Evolutionary conservation across 2,329 filamentous ascomycete species (phyloP).

Genomic region (Aspergillus neoniger): DNA sequence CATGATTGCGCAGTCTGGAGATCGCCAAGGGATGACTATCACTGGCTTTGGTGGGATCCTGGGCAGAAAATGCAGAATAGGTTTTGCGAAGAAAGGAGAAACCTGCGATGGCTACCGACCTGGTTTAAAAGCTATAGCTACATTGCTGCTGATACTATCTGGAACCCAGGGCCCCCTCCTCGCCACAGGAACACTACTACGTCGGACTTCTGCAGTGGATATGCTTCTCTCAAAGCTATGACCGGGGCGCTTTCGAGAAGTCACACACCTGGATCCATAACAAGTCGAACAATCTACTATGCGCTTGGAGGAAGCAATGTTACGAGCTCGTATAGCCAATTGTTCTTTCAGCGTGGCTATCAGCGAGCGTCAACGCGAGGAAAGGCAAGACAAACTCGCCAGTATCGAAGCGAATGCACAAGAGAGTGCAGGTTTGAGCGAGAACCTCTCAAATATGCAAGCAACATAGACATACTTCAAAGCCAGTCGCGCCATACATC

Average conservation of each 20-base stretch:
- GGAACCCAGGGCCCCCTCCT: slow-evolving; percentile 23
- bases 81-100: slow-evolving; percentile 20
- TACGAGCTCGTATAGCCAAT: not conserved
- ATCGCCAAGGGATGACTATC: slow-evolving; percentile 38
- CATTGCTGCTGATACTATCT: slow-evolving; percentile 28
- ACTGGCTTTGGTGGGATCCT: slow-evolving; percentile 47
- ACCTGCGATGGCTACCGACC: slow-evolving; percentile 28
- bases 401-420: not conserved
- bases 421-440: not conserved
- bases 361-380: not conserved
- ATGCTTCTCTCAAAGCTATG: not conserved
- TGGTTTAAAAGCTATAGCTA: slow-evolving; percentile 31
- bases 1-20: slow-evolving; percentile 36
- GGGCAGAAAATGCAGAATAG: slow-evolving; percentile 27
- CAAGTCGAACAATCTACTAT: not conserved
- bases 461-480: not conserved
- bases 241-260: slow-evolving; percentile 12
- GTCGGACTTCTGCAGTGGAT: not conserved
- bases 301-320: not conserved
- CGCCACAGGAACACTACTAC: slow-evolving; percentile 7
- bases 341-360: not conserved
- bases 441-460: not conserved
- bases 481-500: not conserved
- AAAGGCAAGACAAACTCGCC: not conserved
- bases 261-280: not conserved